Percentiles rank a stretch among this genome's conserved stretches.
These are phyloP conservation scores for Pythium oligandrum DNA, from an alignment of 352 stramenopile species.

Conservation along the genomic window DNA sequence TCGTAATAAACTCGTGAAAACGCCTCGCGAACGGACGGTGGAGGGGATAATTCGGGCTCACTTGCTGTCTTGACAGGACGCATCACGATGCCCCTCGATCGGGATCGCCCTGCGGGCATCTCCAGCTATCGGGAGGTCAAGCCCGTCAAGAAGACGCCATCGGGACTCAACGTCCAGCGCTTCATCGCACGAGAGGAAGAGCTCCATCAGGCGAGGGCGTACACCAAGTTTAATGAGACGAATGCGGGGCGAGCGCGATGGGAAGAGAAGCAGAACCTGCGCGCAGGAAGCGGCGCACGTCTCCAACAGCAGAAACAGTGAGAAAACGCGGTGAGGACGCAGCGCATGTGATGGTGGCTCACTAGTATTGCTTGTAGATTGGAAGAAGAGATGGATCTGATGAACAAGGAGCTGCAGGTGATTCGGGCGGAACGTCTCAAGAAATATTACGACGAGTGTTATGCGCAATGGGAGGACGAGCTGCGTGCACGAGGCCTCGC, in stretches of 20 bases:
- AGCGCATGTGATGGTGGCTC: background rate
- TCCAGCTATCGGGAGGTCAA: constrained; percentile 23
- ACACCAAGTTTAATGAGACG: constrained; percentile 43
- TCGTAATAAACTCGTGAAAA: too few species aligned
- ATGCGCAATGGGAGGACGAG: constrained; percentile 73
- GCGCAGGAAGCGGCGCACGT: constrained; percentile 41
- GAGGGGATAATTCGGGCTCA: too few species aligned
- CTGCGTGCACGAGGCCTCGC: constrained; percentile 62
- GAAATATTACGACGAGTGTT: constrained; percentile 74
- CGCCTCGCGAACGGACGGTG: too few species aligned
- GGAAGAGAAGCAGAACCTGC: constrained; percentile 74
- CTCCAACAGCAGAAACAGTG: constrained; percentile 55
- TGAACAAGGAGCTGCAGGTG: constrained; percentile 68
- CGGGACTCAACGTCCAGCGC: constrained; percentile 57
- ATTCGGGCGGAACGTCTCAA: constrained; percentile 62
- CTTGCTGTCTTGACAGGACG: too few species aligned
- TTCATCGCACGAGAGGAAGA: constrained; percentile 79
- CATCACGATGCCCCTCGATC: constrained; percentile 39
- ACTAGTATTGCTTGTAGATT: constrained; percentile 24
- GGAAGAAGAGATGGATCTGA: constrained; percentile 64
- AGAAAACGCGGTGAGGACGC: constrained; percentile 1
- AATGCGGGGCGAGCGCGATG: constrained; percentile 52
- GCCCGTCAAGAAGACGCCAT: constrained; percentile 33
- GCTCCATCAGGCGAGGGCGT: constrained; percentile 53
- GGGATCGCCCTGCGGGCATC: constrained; percentile 45